Conservation (phyloP, 2,329 filamentous ascomycete species). For the Ascochyta fabae region DNA sequence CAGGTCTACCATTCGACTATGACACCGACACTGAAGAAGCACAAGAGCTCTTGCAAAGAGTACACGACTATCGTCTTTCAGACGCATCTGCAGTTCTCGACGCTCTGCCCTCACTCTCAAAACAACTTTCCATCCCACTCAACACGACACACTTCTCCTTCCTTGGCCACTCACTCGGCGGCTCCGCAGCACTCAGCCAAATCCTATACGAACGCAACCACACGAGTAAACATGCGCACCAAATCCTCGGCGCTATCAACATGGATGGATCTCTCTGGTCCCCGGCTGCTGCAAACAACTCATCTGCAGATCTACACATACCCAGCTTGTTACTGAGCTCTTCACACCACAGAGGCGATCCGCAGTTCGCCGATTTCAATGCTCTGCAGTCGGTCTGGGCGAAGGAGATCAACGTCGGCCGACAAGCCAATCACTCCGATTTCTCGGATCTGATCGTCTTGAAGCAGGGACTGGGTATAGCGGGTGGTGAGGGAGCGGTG, state of each 20-base stretch:
- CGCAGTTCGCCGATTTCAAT: conserved; percentile 17
- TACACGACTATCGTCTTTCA: conserved; percentile 9
- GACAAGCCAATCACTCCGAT: not conserved
- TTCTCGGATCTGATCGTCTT: conserved; percentile 17
- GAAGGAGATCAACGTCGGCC: conserved; percentile 9
- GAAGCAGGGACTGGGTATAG: conserved; percentile 16
- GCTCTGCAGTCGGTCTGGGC: conserved; percentile 13
- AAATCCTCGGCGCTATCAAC: not conserved
- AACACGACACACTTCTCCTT: conserved; percentile 22
- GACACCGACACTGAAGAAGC: not conserved
- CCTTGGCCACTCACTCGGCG: conserved; percentile 27
- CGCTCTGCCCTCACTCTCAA: not conserved
- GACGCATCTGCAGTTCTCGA: conserved; percentile 20
- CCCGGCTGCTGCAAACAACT: not conserved
- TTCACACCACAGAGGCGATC: conserved; percentile 8
- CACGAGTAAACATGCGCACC: not conserved
- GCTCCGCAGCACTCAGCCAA: conserved; percentile 17
- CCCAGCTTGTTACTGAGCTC: conserved; percentile 1
- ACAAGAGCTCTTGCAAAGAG: not conserved
- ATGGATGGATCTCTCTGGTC: conserved; percentile 1
- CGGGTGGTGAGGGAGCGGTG: conserved; percentile 11
- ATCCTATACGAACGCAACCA: conserved; percentile 13
- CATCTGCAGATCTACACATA: not conserved
- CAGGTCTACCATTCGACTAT: conserved; percentile 9
- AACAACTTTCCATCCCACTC: conserved; percentile 4